Percentiles rank a stretch among this genome's conserved stretches.
Conservation (phyloP, 148 eudicot genomes). For the Rhododendron simsii region DNA sequence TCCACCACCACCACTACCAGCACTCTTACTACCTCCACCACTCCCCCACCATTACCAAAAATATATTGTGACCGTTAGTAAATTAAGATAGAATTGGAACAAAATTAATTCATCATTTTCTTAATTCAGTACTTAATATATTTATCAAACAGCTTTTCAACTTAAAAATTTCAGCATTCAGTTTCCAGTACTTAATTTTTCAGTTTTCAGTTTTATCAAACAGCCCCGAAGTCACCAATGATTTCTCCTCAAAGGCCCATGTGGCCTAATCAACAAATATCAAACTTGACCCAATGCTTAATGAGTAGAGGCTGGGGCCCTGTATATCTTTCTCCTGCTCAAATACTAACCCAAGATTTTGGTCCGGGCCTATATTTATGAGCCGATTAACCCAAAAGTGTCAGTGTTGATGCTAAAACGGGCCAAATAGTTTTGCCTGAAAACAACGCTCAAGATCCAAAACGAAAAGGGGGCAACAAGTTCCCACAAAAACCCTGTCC, state of each 20-base stretch:
- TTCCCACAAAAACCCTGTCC: background rate
- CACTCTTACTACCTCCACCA: no score
- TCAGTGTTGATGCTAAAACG: background rate
- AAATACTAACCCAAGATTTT: background rate
- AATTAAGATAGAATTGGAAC: no score
- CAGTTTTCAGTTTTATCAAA: no score
- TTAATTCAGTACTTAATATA: no score
- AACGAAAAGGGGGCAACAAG: background rate
- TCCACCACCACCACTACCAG: no score
- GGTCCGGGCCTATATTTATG: background rate
- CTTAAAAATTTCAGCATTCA: no score
- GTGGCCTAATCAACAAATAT: background rate
- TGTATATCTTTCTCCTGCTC: background rate
- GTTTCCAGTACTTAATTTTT: no score
- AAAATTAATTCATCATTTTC: no score
- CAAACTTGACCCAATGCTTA: background rate
- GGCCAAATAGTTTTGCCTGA: background rate
- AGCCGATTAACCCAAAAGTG: background rate
- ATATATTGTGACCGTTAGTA: no score
- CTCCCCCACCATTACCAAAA: no score
- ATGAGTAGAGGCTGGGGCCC: background rate
- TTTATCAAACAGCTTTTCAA: no score
- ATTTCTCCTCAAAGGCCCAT: background rate
- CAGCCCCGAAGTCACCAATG: no score
- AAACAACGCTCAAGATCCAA: background rate